Evolutionary conservation across 192 early-diverging fungal species (phyloP).

Genomic region (Umbelopsis sp.): DNA sequence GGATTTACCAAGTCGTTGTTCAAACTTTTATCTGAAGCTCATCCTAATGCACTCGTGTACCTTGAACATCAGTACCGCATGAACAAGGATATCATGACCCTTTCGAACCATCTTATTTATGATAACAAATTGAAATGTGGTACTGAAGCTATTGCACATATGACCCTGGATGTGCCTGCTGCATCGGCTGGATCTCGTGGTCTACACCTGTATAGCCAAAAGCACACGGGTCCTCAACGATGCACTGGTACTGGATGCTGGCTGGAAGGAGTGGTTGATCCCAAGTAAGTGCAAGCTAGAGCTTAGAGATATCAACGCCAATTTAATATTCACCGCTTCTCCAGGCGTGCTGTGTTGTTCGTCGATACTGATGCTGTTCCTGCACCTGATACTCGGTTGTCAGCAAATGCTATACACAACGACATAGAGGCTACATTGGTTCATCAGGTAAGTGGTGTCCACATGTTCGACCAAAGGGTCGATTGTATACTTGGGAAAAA

Average conservation of each 20-base stretch:
- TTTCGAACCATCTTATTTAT: constrained; percentile 86
- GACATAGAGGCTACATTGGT: constrained; percentile 67
- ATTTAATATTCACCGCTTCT: background rate
- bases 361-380: constrained; percentile 77
- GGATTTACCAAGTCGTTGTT: constrained; percentile 76
- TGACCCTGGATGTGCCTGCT: constrained; percentile 46
- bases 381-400: constrained; percentile 56
- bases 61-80: constrained; percentile 91
- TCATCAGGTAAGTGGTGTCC: constrained; percentile 26
- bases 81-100: constrained; percentile 86
- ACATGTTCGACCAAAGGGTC: background rate
- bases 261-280: constrained; percentile 66
- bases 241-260: constrained; percentile 51
- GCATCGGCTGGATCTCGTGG: constrained; percentile 18
- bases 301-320: too few relatives aligned
- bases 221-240: background rate
- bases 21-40: constrained; percentile 74
- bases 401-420: constrained; percentile 68
- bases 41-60: constrained; percentile 74
- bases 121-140: constrained; percentile 78
- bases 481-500: background rate
- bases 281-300: too few relatives aligned
- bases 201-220: constrained; percentile 24
- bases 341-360: constrained; percentile 68
- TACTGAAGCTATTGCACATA: constrained; percentile 60